Base-by-base conservation (phyloP, 331 rosid genomes). In the Saraca asoca region DNA sequence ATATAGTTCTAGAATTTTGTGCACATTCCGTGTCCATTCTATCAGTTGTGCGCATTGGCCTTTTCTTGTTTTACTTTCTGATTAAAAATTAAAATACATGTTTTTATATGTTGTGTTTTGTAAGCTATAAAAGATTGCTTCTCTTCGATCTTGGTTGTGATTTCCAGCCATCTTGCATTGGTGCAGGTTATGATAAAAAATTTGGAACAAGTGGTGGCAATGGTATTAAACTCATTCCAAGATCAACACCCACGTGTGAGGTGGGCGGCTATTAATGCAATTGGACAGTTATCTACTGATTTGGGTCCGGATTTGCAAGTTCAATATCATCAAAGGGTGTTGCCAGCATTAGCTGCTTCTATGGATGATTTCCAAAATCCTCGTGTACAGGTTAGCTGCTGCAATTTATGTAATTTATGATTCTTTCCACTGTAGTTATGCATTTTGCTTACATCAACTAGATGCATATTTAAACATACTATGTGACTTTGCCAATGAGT, bases 321-420 rank as follows among this genome's bases (percentile, higher is more conserved):
- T 60, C 84, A 88, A 65, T 87, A 84, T 71, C 98, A 93, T 66
- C 90, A 78, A 48, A 82, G 59, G 67, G 98, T 93, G 72, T 85
- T 93, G 66, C 98, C 98, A 5, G 86, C 97, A 20, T 84, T 93
- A 72, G 97, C 97, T 49, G 76, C 88, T 0, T 82, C 97, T 29
- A 93, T 93, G 98, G 98, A 93, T 69, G 97, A 93, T 78, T 93
- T 87, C 72, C 98, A 81, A 82, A 93, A 90, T 51, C 98, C 97
- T 18, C 90, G 98, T 9, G 98, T 93, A 34, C 98, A 93, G 95
- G 98, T 93, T 44, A 49, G 81, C 16, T 12, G 12, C 6, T 49
- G 34, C 58, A 5, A 7, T 61, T n/a, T 24, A 24, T 58, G 44
- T 62, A 51, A 35, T 51, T 33, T 68, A 34, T 48, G 29, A 12